phyloP scores from a whole-genome alignment of 2,329 filamentous ascomycete species.

The Calonectria leucothoes region DNA sequence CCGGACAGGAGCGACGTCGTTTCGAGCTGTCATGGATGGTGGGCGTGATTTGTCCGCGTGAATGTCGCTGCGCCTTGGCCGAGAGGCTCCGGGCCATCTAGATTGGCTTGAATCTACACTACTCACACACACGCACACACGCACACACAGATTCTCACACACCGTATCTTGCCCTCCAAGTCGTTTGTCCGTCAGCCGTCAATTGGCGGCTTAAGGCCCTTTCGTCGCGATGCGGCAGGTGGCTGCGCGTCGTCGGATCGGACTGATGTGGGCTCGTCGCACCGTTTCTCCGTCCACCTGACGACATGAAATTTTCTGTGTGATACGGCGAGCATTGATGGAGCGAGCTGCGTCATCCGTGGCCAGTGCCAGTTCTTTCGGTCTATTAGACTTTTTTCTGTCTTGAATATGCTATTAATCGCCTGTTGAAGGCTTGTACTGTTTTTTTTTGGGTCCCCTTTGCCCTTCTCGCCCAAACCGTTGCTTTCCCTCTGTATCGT shows the following conservation, averaged over 20 bases:
- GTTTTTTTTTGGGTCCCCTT: background rate
- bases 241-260: background rate
- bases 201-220: background rate
- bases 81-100: background rate
- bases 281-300: background rate
- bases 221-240: background rate
- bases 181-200: background rate
- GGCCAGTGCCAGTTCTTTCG: background rate
- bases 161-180: too few species aligned
- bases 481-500: background rate
- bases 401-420: conserved; percentile 6
- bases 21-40: background rate
- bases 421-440: conserved; percentile 41
- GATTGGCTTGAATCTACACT: background rate
- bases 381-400: background rate
- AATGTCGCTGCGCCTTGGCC: background rate
- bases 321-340: background rate
- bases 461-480: background rate
- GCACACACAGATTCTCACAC: too few species aligned
- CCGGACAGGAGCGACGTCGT: background rate
- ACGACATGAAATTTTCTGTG: too few species aligned
- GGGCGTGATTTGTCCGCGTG: background rate
- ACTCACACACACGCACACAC: too few species aligned
- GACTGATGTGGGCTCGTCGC: background rate
- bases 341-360: background rate